Base-by-base conservation (phyloP, 495 filamentous ascomycete genomes). In the Echria macrotheca region DNA sequence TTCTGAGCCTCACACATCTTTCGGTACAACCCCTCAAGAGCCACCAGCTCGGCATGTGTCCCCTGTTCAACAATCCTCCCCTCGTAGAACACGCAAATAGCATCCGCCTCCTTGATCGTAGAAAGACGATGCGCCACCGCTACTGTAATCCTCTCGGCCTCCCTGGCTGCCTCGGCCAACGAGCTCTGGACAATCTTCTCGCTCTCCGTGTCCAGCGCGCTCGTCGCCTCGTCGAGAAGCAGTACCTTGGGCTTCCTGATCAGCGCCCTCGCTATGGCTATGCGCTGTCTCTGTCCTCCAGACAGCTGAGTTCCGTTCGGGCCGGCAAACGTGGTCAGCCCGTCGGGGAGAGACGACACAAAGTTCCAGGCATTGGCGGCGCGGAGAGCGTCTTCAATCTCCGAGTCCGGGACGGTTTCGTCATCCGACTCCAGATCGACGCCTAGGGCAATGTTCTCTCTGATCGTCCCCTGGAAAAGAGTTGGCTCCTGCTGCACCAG, bases 141-240 rank as follows among this genome's bases (percentile, higher is more conserved):
- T 38, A 89, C 70, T 36, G 83, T 82, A 0, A 81, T 89, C 47
- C 81, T 60, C 9, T 68, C 71, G 6, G 29, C 44, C n/a, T 36
- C 31, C 36, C 64, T 63, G 1, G 75, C 69, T 3, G 79, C 76
- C 42, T 70, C 65, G 39, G 80, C 77, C 33, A 89, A 69, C 3
- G 80, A 81, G 26, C 71, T 70, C 63, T 87, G 82, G 15, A 90
- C 69, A 29, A 81, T 60, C 51, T 71, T 72, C 68, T 90, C 85
- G 5, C 74, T 78, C 65, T 85, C 75, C 3, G 79, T 76, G 50
- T 90, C 86, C 22, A 89, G 66, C 14, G 78, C 78, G 38, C 72
- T 78, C 5, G 86, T 89, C 1, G 85, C 82, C 61, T 90, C 86
- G 58, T 90, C 86, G 1, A 90, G 70, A 21, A 90, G 68, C 44